These are phyloP conservation scores for Arxiozyma slooffiae DNA, from an alignment of 1,139 yeast species.

Conservation along the genomic window DNA sequence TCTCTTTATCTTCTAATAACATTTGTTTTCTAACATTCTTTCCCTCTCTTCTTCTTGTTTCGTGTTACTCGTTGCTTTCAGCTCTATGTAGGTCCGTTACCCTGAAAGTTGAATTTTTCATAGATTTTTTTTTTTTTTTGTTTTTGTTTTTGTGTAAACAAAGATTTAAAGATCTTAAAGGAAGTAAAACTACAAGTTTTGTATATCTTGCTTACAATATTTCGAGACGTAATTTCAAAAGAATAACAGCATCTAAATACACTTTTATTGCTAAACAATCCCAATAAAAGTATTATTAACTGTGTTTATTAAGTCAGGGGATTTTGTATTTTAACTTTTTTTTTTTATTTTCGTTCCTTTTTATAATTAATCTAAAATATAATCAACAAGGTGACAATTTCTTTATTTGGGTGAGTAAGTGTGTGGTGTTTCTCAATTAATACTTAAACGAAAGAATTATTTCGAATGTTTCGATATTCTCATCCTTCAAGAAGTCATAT, in stretches of 20 bases:
- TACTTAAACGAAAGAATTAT: background rate
- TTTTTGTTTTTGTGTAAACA: constrained; percentile 2
- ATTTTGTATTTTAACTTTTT: too few species aligned
- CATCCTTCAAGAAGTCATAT: constrained; percentile 6
- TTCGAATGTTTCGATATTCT: constrained; percentile 9
- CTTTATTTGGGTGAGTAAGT: background rate
- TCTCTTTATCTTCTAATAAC: too few species aligned
- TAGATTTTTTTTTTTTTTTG: too few species aligned
- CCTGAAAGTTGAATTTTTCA: background rate
- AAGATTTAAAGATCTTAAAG: constrained; percentile 1
- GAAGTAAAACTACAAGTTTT: background rate
- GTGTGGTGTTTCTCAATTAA: background rate
- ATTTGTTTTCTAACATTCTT: too few species aligned
- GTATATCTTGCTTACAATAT: background rate
- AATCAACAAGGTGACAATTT: background rate
- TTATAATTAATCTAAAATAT: too few species aligned
- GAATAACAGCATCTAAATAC: background rate
- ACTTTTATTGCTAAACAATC: background rate
- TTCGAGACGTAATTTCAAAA: background rate
- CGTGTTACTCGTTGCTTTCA: background rate
- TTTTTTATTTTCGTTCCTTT: too few species aligned
- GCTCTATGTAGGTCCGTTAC: background rate
- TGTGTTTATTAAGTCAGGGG: background rate
- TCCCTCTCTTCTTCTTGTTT: background rate
- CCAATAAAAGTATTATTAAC: too few species aligned